Conservation (phyloP, 805 yeast genomes). For the Suhomyces pyralidae region DNA sequence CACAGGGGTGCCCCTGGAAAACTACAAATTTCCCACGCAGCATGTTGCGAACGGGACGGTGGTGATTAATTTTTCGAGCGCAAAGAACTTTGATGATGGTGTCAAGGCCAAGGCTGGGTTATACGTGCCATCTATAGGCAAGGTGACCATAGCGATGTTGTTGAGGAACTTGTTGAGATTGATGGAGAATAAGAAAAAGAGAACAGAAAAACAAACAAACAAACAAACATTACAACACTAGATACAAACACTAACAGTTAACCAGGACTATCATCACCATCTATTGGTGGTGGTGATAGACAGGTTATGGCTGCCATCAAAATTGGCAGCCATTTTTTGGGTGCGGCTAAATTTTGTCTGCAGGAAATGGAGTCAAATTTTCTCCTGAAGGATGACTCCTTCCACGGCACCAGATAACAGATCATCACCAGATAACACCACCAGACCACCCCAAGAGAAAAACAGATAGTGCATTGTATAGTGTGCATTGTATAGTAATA, state of each 20-base stretch:
- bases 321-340: neutral
- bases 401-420: neutral
- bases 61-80: conserved; percentile 84
- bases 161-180: conserved; percentile 84
- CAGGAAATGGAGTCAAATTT: neutral
- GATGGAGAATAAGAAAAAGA: conserved; percentile 56
- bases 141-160: conserved; percentile 93
- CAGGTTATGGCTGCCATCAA: too few species aligned
- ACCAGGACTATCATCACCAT: too few species aligned
- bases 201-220: neutral
- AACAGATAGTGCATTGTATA: neutral
- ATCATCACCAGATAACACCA: too few species aligned
- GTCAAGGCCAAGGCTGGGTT: conserved; percentile 84
- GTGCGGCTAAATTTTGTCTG: neutral
- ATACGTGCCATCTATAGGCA: conserved; percentile 94
- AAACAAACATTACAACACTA: too few species aligned
- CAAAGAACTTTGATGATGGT: conserved; percentile 79
- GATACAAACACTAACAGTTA: too few species aligned
- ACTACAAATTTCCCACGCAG: conserved; percentile 83
- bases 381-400: neutral
- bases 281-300: too few species aligned
- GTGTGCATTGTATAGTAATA: neutral
- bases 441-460: too few species aligned
- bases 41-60: conserved; percentile 83
- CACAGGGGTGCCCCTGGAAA: conserved; percentile 89